These are phyloP conservation scores for Alternaria sp. DNA, from an alignment of 2,329 filamentous ascomycete genomes.

Conservation along the genomic window DNA sequence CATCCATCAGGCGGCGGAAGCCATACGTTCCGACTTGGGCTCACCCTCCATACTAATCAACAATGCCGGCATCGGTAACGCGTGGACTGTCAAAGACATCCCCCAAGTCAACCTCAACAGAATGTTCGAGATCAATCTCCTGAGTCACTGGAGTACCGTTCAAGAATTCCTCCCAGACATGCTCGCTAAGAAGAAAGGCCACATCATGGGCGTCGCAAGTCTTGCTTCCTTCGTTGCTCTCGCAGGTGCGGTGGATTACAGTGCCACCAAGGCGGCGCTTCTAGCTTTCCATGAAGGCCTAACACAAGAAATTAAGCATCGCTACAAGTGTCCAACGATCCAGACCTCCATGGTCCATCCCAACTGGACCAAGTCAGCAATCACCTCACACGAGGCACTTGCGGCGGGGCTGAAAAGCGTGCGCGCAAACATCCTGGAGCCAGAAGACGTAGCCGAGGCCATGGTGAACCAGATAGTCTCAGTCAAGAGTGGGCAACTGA, in stretches of 20 bases:
- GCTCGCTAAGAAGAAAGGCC: slow-evolving; percentile 45
- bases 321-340: slow-evolving; percentile 52
- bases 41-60: slow-evolving; percentile 45
- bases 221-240: slow-evolving; percentile 43
- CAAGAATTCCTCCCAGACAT: slow-evolving; percentile 48
- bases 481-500: slow-evolving; percentile 50
- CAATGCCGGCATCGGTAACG: slow-evolving; percentile 47
- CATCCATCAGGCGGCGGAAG: slow-evolving; percentile 37
- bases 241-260: slow-evolving; percentile 44
- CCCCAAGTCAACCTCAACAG: slow-evolving; percentile 30
- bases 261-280: slow-evolving; percentile 43
- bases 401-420: slow-evolving; percentile 39
- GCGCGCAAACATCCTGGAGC: slow-evolving; percentile 45
- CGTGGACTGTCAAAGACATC: slow-evolving; percentile 40
- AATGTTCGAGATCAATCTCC: slow-evolving; percentile 44
- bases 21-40: slow-evolving; percentile 42
- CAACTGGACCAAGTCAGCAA: slow-evolving; percentile 51
- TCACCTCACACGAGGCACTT: slow-evolving; percentile 34
- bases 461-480: slow-evolving; percentile 54
- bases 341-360: slow-evolving; percentile 53
- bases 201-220: slow-evolving; percentile 45
- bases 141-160: slow-evolving; percentile 47
- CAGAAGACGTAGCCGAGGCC: slow-evolving; percentile 50
- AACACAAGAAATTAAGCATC: slow-evolving; percentile 50
- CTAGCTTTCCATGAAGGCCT: slow-evolving; percentile 46